Evolutionary conservation across 805 yeast species (phyloP).

Genomic region (Zygosaccharomyces bailii): DNA sequence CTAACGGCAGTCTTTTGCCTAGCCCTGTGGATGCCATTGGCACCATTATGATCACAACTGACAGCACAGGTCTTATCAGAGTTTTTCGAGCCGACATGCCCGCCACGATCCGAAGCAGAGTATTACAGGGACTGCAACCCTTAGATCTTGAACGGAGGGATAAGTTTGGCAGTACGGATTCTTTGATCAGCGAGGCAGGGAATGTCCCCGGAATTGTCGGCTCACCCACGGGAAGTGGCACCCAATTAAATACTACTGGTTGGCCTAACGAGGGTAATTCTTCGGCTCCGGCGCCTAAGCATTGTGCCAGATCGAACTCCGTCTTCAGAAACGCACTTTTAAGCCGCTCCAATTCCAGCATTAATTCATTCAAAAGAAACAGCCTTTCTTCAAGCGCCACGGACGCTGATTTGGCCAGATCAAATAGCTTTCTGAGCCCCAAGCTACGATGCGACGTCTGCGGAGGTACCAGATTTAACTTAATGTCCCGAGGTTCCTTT

Average conservation of each 20-base stretch:
- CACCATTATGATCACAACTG: conserved; percentile 69
- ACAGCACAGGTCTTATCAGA: conserved; percentile 65
- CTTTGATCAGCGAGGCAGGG: background rate
- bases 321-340: conserved; percentile 17
- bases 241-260: conserved; percentile 3
- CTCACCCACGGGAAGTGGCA: background rate
- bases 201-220: background rate
- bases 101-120: conserved; percentile 40
- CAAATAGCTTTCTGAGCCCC: conserved; percentile 2
- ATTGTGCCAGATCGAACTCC: conserved; percentile 16
- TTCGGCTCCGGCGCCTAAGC: background rate
- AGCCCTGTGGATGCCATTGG: conserved; percentile 37
- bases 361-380: conserved; percentile 14
- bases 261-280: background rate
- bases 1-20: conserved; percentile 14
- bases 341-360: conserved; percentile 19
- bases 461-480: conserved; percentile 26
- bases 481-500: conserved; percentile 7
- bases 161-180: conserved; percentile 11
- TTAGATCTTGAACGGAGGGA: background rate
- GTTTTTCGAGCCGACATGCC: conserved; percentile 82
- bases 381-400: conserved; percentile 10
- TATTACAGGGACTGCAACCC: conserved; percentile 25
- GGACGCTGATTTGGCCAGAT: conserved; percentile 5
- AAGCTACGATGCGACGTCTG: conserved; percentile 29